Evolutionary conservation across 768 basidiomycete species (phyloP), one percentile per base, ranked within the genome.

Genomic region (Pulveroboletus sp.): DNA sequence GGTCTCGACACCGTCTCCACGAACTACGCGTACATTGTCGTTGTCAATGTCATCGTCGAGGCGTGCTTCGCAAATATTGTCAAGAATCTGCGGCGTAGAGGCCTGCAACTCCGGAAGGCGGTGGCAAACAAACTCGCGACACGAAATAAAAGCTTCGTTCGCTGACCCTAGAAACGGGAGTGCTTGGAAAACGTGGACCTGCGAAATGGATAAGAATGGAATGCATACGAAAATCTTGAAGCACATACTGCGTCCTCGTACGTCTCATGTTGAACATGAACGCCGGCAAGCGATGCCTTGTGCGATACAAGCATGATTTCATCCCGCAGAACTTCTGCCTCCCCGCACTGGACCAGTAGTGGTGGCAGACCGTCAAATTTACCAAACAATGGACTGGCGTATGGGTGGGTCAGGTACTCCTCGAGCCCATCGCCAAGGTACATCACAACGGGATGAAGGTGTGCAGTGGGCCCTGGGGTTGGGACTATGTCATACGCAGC

Each of bases 371-470:
- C 88, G 10, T 74, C 71, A 52, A 94, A 86, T 63, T 93, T 81
- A 17, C 97, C 95, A 58, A 99, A 99, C 14, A 99, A 72, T 1
- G 92, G 95, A 50, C 90, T 94, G 10, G 88, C 95, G 59, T 99
- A 99, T 10, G 95, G 95, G 66, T 99, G 94, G 1, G 94, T 97
- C 39, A 97, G 73, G 64, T 91, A 95, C 50, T 84, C 74, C 58
- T 87, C 81, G 55, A 87, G 78, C 33, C 80, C 72, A 54, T 84
- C 86, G 14, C 94, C 95, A 12, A 98, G 83, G 62, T 97, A 97
- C 59, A 94, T 85, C n/a, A 82, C 81, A 44, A 99, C 86, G 1
- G 95, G 95, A 63, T 98, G 90, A 61, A 97, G 76, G 65, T 94
- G 93, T 61, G 92, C 90, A 49, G 84, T 84, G 1, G 73, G 72